Base-by-base conservation (phyloP, 2,329 filamentous ascomycete genomes). In the Penicillium expansum region DNA sequence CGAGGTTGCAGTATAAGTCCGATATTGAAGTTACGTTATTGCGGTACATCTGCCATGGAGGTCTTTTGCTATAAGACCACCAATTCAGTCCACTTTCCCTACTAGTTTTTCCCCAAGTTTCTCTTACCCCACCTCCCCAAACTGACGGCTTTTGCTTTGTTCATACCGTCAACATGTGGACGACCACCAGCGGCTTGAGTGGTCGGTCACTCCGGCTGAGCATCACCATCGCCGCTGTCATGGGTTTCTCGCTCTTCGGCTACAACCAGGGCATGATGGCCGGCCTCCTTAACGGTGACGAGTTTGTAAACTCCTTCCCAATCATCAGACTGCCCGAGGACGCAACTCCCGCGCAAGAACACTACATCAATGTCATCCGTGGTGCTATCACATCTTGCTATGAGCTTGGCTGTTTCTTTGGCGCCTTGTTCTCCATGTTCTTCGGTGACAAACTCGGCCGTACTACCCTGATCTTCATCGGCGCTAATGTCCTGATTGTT, bases 331-430 rank as follows among this genome's bases (percentile, higher is more conserved):
- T 52, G 35, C 44, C 53, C 29, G 29, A 47, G 0, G 65, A 77
- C 44, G 62, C 75, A 4, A 76, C 72, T 24, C 76, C 37, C 2
- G 30, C 39, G 14, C 5, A 57, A 47, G 20, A 22, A 9, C 22
- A 47, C 8, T 60, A 65, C 39, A 51, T 65, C 52, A 52, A 76
- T 13, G 77, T 74, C 35, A 76, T 77, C 71, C 76, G 78, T 63
- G 78, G 77, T 33, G 77, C 78, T 57, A 76, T 81, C 14, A 79
- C 77, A 6, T 76, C 79, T 11, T 80, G 79, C 55, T 82, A 81
- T 62, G 77, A 80, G 53, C 73, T 81, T 43, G 80, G 79, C 7
- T 69, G 67, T 47, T 62, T 70, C 52, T 61, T 63, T 29, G 68
- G 68, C 29, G 63, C 66, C 10, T 58, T 69, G 13, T 62, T 68